phyloP scores from a whole-genome alignment of 2,329 filamentous ascomycete species.

The Colletotrichum siamense region DNA sequence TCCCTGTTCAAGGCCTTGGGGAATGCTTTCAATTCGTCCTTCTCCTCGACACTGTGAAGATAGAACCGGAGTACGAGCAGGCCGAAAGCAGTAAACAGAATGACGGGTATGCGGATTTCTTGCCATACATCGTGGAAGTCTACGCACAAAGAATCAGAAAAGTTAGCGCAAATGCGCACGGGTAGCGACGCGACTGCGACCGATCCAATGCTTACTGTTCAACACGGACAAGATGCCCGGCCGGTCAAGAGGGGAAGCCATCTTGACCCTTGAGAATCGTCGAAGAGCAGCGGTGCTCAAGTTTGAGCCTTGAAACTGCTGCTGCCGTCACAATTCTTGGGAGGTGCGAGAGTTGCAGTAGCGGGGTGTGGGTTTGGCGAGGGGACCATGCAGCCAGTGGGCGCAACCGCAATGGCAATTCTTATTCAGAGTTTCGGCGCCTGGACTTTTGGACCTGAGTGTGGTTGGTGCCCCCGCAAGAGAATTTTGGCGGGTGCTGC shows the following conservation, averaged over 20 bases:
- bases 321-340: conserved; percentile 4
- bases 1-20: conserved; percentile 11
- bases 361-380: conserved; percentile 6
- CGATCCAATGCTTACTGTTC: conserved; percentile 1
- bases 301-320: background rate
- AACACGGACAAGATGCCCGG: conserved; percentile 2
- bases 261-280: background rate
- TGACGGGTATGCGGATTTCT: conserved; percentile 21
- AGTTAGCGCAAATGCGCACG: background rate
- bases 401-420: conserved; percentile 14
- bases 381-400: conserved; percentile 3
- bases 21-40: conserved; percentile 14
- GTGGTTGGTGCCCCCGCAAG: conserved; percentile 17
- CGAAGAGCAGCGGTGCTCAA: conserved; percentile 5
- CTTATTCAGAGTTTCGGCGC: conserved; percentile 8
- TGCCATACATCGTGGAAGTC: conserved; percentile 22
- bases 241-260: background rate
- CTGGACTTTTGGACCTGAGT: background rate
- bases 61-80: conserved; percentile 21
- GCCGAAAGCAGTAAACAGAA: conserved; percentile 14
- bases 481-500: conserved; percentile 14
- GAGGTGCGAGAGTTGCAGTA: background rate
- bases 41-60: conserved; percentile 14
- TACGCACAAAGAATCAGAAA: background rate
- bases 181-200: background rate